Conservation (phyloP, 2,329 filamentous ascomycete species). For the Fusarium sp. region DNA sequence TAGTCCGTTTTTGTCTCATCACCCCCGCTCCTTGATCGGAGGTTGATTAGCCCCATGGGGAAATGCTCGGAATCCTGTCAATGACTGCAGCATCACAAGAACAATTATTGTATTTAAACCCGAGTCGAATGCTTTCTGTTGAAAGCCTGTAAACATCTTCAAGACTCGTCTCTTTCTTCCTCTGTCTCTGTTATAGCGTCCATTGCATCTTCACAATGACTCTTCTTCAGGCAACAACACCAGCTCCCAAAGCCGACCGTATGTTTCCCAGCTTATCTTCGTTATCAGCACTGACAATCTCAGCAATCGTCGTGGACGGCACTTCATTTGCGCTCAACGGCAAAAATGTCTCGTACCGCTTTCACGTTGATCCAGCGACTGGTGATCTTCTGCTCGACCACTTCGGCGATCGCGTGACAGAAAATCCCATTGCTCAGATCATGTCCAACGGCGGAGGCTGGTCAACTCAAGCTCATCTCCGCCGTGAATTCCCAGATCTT, state of each 20-base stretch:
- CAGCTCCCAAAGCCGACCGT: background rate
- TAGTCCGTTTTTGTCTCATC: background rate
- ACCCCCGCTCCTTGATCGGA: conserved; percentile 9
- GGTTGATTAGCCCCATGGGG: conserved; percentile 24
- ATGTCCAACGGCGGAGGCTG: conserved; percentile 58
- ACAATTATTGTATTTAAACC: conserved; percentile 5
- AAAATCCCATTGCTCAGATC: conserved; percentile 58
- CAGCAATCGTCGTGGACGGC: conserved; percentile 65
- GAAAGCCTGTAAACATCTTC: background rate
- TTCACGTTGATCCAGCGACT: conserved; percentile 67
- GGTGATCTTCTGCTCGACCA: conserved; percentile 70
- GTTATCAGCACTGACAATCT: background rate
- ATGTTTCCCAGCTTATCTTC: background rate
- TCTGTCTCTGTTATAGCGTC: background rate
- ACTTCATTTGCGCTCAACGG: conserved; percentile 67
- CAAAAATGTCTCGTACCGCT: conserved; percentile 68
- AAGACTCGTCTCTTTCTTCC: background rate
- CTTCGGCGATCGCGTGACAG: conserved; percentile 66
- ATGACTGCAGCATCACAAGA: background rate
- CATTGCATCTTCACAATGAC: background rate
- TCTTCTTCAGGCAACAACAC: background rate
- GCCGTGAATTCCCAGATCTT: conserved; percentile 72
- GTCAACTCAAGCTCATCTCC: conserved; percentile 61
- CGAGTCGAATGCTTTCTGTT: background rate
- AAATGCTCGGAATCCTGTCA: conserved; percentile 26